Evolutionary conservation across 371 early-diverging fungal genomes (phyloP), one percentile per base, ranked within the genome.

Genomic region (Mortierella sp.): DNA sequence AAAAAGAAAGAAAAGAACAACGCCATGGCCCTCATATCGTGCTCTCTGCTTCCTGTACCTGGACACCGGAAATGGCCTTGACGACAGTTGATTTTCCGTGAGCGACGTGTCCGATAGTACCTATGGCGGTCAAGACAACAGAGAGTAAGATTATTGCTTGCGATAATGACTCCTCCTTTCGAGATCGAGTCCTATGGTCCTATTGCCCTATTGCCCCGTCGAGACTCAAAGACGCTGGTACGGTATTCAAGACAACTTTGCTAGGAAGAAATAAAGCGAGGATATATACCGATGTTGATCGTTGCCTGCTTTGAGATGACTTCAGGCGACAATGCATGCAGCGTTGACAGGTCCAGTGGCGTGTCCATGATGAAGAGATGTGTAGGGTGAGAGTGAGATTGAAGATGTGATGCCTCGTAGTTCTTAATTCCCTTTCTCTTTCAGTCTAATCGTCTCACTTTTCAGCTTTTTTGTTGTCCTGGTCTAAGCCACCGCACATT

Each of bases 61-160:
- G 96, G 37, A 99, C 97, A 68, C 99, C 99, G 51, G 99, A 99
- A 73, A 99, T 99, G 53, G 99, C 99, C 82, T 96, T 98, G 60
- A 99, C 99, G 37, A 99, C 96, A 5, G 99, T 99, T 17, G 99
- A 97, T 91, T 99, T 99, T 79, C 99, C 99, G 90, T 99, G 99
- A 53, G 99, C 99, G 78, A 99, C 99, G 88, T 99, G 99, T 54
- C 99, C 99, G 82, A 99, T 99, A 52, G 99, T 99, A 79, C 97
- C 98, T 91, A 80, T 50, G 32, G 2, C 11, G 48, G 48, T 9
- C 26, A 17, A 28, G 44, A 7, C 15, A 47, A 26, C 5, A n/a
- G 42, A 26, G 30, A 44, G 44, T 34, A 9, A 32, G 41, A 17
- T n/a, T 39, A 27, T 49, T 21, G 49, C 11, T 26, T 17, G 21